Conservation (phyloP, 208 protist genomes). For the Crithidia brevicula region DNA sequence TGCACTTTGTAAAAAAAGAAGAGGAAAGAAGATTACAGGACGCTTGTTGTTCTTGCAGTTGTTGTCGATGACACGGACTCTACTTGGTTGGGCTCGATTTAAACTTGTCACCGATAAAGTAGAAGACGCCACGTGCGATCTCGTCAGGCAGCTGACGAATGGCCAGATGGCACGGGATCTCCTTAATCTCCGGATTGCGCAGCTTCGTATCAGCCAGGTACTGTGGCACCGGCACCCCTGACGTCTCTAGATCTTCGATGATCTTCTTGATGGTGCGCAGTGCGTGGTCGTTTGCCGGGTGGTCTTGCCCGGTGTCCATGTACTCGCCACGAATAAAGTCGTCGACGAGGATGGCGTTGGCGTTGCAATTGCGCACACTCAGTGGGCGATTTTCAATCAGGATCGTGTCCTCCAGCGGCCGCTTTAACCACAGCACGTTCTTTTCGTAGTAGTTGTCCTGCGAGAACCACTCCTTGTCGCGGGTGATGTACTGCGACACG, state of each 20-base stretch:
- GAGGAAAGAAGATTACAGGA: too few species aligned
- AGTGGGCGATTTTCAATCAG: slow-evolving; percentile 88
- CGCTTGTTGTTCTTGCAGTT: too few species aligned
- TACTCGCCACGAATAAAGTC: slow-evolving; percentile 92
- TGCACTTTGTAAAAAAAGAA: too few species aligned
- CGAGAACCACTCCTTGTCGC: slow-evolving; percentile 75
- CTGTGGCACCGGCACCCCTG: slow-evolving; percentile 62
- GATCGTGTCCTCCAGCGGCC: slow-evolving; percentile 75
- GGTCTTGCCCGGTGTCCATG: slow-evolving; percentile 88
- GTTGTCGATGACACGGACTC: too few species aligned
- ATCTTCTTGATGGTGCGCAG: slow-evolving; percentile 72
- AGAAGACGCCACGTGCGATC: slow-evolving; percentile 86
- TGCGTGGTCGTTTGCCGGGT: slow-evolving; percentile 80
- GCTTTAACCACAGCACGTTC: slow-evolving; percentile 87
- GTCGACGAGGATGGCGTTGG: slow-evolving; percentile 86
- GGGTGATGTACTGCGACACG: slow-evolving; percentile 80
- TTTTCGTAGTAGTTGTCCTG: slow-evolving; percentile 91
- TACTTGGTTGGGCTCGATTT: too few species aligned
- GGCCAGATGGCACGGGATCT: slow-evolving; percentile 86
- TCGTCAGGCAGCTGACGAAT: slow-evolving; percentile 88
- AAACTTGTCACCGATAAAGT: slow-evolving; percentile 89
- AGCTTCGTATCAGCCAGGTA: slow-evolving; percentile 70
- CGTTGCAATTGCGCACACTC: slow-evolving; percentile 87
- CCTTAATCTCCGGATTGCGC: slow-evolving; percentile 69
- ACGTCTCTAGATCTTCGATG: slow-evolving; percentile 74